Conservation (phyloP, 805 yeast genomes). For the Yarrowia sp. region DNA sequence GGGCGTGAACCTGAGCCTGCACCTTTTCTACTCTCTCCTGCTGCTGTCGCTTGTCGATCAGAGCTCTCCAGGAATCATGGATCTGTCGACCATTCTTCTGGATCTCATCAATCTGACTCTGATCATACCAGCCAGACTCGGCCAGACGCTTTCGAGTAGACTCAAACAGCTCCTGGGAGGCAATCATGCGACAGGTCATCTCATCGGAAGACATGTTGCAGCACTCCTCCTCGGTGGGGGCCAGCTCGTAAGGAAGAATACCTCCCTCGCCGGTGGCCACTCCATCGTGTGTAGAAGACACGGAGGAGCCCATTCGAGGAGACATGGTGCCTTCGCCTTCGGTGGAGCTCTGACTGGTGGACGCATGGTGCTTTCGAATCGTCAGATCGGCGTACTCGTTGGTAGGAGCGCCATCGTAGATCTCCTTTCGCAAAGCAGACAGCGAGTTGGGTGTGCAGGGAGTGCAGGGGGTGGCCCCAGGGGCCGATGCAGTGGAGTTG, state of each 20-base stretch:
- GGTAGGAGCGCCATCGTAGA: slow-evolving; percentile 22
- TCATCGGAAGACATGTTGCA: slow-evolving; percentile 32
- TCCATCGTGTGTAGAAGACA: slow-evolving; percentile 34
- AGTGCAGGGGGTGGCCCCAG: slow-evolving; percentile 36
- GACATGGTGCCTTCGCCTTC: slow-evolving; percentile 37
- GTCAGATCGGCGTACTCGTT: slow-evolving; percentile 19
- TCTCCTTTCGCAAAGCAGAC: slow-evolving; percentile 34
- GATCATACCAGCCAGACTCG: slow-evolving; percentile 38
- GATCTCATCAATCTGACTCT: slow-evolving; percentile 29
- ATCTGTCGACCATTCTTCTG: slow-evolving; percentile 37
- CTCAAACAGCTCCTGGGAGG: slow-evolving; percentile 32
- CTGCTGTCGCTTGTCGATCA: slow-evolving; percentile 16
- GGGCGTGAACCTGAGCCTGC: background rate
- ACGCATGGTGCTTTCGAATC: slow-evolving; percentile 23
- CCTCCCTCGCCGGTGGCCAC: slow-evolving; percentile 37
- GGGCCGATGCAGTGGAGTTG: slow-evolving; percentile 26
- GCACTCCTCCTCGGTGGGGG: slow-evolving; percentile 35
- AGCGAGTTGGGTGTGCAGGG: slow-evolving; percentile 37
- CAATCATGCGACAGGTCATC: slow-evolving; percentile 37
- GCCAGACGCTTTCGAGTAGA: slow-evolving; percentile 34
- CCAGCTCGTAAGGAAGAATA: slow-evolving; percentile 34
- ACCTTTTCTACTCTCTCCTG: slow-evolving; percentile 5
- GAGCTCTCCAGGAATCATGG: slow-evolving; percentile 15
- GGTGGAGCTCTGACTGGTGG: slow-evolving; percentile 36
- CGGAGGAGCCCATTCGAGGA: slow-evolving; percentile 32